Evolutionary conservation across 1,139 yeast species (phyloP).

Genomic region (Meyerozyma elateridarum): DNA sequence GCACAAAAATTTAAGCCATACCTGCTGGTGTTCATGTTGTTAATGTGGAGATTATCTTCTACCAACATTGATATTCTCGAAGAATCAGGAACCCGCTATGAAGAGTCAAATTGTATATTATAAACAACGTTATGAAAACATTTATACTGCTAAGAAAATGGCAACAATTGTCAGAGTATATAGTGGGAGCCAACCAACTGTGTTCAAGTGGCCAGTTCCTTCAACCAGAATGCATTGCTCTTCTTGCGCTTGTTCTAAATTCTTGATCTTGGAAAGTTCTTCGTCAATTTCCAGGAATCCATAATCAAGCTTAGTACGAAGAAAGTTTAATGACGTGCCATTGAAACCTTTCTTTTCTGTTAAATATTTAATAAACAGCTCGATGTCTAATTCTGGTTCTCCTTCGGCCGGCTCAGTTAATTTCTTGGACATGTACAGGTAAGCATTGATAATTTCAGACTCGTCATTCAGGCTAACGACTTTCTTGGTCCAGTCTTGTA

Average conservation of each 20-base stretch:
- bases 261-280: conserved; percentile 28
- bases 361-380: conserved; percentile 26
- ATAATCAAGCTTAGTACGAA: conserved; percentile 26
- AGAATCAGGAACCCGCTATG: too few species aligned
- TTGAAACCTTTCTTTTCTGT: conserved; percentile 28
- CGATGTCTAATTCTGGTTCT: conserved; percentile 18
- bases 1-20: conserved; percentile 65
- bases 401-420: conserved; percentile 7
- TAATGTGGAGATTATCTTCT: conserved; percentile 67
- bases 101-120: too few species aligned
- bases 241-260: conserved; percentile 12
- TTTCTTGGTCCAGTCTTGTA: conserved; percentile 23
- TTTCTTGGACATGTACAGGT: conserved; percentile 11
- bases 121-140: conserved; percentile 3
- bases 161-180: neutral
- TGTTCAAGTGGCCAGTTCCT: too few species aligned
- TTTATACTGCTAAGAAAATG: conserved; percentile 3
- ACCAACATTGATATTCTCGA: conserved; percentile 52
- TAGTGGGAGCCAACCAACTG: neutral
- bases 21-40: conserved; percentile 61
- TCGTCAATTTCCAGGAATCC: conserved; percentile 36
- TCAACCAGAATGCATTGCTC: conserved; percentile 21
- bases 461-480: conserved; percentile 15
- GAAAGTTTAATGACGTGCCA: conserved; percentile 24
- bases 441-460: conserved; percentile 5